Percentiles rank a stretch among this genome's conserved stretches.
Evolutionary conservation across 2,329 filamentous ascomycete genomes (phyloP).

Genomic region (Anthostomella pinea): DNA sequence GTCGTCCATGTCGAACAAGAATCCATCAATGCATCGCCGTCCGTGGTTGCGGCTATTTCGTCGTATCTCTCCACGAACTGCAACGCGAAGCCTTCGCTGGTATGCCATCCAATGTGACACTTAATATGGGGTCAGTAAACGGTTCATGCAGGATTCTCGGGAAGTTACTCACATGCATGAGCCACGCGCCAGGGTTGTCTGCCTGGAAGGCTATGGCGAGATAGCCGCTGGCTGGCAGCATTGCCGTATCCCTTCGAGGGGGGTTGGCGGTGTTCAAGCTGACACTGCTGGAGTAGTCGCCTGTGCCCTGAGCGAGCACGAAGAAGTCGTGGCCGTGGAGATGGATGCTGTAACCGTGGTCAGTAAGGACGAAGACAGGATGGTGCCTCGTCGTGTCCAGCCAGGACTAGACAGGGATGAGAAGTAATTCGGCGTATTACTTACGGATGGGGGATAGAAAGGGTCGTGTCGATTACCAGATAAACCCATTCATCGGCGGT

Average conservation of each 20-base stretch:
- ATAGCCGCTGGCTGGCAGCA: slow-evolving; percentile 43
- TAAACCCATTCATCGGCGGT: slow-evolving; percentile 33
- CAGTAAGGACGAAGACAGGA: slow-evolving; percentile 1
- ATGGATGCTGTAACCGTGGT: slow-evolving; percentile 36
- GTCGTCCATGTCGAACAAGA: slow-evolving; percentile 9
- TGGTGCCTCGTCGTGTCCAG: background rate
- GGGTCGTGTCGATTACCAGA: slow-evolving; percentile 29
- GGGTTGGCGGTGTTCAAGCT: slow-evolving; percentile 41
- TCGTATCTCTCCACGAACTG: slow-evolving; percentile 13
- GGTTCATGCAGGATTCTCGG: slow-evolving; percentile 28
- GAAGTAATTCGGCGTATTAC: too few relatives aligned
- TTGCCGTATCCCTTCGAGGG: slow-evolving; percentile 46
- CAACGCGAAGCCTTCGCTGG: slow-evolving; percentile 14
- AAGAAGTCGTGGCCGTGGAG: slow-evolving; percentile 44
- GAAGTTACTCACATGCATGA: slow-evolving; percentile 25
- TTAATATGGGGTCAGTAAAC: slow-evolving; percentile 25
- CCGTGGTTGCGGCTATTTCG: slow-evolving; percentile 7
- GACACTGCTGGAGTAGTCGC: slow-evolving; percentile 27
- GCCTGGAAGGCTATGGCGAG: slow-evolving; percentile 48
- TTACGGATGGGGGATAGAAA: slow-evolving; percentile 26
- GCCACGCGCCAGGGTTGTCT: slow-evolving; percentile 52
- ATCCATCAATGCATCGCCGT: slow-evolving; percentile 4
- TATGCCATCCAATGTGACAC: slow-evolving; percentile 24
- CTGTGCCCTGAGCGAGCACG: slow-evolving; percentile 33
- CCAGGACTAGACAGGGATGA: too few relatives aligned